Percentiles rank a stretch among this genome's conserved stretches.
These are phyloP conservation scores for Sporothrix dimorphospora DNA, from an alignment of 2,329 filamentous ascomycete species.

Conservation along the genomic window DNA sequence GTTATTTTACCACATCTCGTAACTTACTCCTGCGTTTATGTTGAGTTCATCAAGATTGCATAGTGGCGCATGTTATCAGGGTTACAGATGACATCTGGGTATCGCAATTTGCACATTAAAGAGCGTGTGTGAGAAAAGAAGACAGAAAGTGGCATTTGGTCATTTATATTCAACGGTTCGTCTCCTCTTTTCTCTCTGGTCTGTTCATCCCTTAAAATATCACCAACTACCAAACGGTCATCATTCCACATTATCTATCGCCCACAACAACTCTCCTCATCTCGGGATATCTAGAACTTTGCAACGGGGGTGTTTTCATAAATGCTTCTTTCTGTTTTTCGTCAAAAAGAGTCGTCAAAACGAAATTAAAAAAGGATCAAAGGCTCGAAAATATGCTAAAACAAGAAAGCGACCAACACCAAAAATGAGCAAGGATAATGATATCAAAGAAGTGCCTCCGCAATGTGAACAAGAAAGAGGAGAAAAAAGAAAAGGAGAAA, in stretches of 20 bases:
- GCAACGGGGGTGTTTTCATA: not conserved
- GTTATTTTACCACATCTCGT: not conserved
- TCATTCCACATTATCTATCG: no score
- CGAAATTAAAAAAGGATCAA: not conserved
- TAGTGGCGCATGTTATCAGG: not conserved
- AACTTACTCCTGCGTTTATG: not conserved
- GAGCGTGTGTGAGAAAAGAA: not conserved
- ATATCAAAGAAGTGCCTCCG: not conserved
- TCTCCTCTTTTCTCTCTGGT: not conserved
- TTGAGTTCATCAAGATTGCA: not conserved
- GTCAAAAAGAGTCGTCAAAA: not conserved
- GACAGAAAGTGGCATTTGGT: not conserved
- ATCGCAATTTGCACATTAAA: not conserved
- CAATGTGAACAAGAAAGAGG: not conserved
- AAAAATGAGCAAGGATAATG: constrained; percentile 6
- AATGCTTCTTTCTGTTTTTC: not conserved
- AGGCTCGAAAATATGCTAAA: not conserved
- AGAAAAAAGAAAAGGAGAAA: not conserved
- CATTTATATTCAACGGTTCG: not conserved
- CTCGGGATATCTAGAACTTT: not conserved
- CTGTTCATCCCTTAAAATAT: not conserved
- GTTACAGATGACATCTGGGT: not conserved
- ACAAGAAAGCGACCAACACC: not conserved
- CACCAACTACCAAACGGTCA: no score
- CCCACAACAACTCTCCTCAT: not conserved